Evolutionary conservation across 2,329 filamentous ascomycete genomes (phyloP).

Genomic region (Colletotrichum kahawae): DNA sequence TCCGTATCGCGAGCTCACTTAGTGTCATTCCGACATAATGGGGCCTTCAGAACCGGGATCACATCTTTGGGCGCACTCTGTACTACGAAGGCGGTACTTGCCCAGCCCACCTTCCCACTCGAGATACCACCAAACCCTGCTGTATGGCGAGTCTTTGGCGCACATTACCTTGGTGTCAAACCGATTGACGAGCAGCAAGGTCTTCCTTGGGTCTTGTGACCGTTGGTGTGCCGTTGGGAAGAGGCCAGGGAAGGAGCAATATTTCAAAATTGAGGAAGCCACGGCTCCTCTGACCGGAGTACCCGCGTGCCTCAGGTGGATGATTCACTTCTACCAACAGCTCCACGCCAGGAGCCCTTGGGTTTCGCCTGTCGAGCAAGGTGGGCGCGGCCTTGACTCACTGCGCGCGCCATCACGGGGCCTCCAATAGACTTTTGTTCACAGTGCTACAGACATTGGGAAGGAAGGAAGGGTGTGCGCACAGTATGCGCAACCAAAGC

Average conservation of each 20-base stretch:
- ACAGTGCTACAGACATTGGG: neutral
- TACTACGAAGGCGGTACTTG: neutral
- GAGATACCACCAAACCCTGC: neutral
- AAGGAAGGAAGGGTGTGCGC: neutral
- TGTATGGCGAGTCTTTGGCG: neutral
- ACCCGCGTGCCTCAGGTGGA: neutral
- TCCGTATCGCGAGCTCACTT: neutral
- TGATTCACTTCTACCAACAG: neutral
- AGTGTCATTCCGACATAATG: neutral
- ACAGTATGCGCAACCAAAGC: neutral
- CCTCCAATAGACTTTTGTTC: neutral
- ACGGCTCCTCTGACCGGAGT: neutral
- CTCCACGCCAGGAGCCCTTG: neutral
- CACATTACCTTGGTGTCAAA: neutral
- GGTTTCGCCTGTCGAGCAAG: neutral
- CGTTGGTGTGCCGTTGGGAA: neutral
- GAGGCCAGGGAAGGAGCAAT: neutral
- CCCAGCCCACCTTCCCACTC: neutral
- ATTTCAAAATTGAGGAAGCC: neutral
- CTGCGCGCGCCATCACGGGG: neutral
- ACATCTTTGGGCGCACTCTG: neutral
- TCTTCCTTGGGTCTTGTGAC: neutral
- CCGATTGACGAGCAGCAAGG: neutral
- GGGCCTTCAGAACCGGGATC: neutral
- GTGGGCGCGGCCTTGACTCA: neutral